Evolutionary conservation across 257 asterid genomes (phyloP).

Genomic region (Ophiorrhiza pumila): DNA sequence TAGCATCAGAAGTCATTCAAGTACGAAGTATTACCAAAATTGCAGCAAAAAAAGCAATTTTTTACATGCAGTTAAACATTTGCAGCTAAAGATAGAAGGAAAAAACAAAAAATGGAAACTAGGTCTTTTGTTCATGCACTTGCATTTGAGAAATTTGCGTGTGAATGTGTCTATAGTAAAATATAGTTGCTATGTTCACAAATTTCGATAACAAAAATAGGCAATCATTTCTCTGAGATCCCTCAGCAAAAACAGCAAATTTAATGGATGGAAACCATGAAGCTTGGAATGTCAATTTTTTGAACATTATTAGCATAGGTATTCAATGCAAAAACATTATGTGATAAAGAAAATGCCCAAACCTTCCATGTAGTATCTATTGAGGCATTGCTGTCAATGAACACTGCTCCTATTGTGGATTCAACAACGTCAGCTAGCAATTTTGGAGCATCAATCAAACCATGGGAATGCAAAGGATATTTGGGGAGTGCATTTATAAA

Average conservation of each 20-base stretch:
- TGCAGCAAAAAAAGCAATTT: neutral
- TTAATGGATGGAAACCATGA: neutral
- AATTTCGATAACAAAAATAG: neutral
- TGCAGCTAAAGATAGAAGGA: no score
- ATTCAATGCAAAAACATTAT: no score
- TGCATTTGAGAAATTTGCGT: neutral
- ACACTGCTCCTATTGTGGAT: constrained; percentile 84
- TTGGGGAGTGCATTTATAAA: constrained; percentile 58
- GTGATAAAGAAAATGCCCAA: constrained; percentile 3
- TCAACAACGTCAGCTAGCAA: constrained; percentile 85
- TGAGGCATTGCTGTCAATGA: constrained; percentile 61
- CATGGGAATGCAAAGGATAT: constrained; percentile 78
- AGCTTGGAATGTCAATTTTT: neutral
- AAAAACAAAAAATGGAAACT: no score
- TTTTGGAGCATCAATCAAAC: constrained; percentile 72
- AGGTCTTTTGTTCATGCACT: neutral
- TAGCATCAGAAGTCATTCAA: neutral
- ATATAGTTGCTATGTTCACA: neutral
- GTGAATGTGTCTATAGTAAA: neutral
- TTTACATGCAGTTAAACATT: neutral
- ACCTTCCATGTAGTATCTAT: constrained; percentile 79
- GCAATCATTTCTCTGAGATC: neutral
- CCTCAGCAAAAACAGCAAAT: neutral
- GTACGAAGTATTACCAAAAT: neutral
- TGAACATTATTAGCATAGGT: neutral